Base-by-base conservation (phyloP, 1,284 basidiomycete genomes). In the Coniophora puteana region DNA sequence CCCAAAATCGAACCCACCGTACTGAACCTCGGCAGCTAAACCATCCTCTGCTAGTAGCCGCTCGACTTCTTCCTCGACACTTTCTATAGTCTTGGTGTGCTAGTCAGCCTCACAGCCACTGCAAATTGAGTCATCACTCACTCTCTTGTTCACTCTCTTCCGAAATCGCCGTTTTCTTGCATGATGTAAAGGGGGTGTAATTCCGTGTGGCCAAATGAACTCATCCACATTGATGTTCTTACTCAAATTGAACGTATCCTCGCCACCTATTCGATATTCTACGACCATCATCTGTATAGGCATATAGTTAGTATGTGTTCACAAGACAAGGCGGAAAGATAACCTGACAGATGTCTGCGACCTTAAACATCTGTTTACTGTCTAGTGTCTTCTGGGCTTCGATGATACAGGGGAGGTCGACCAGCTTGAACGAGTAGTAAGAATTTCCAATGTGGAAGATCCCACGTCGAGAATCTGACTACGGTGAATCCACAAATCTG, bases 371-470 rank as follows among this genome's bases (percentile, higher is more conserved):
- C 56, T 94, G 89, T 59, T 93, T 91, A 61, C 87, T 92, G 66
- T 99, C 95, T 38, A 96, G 67, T 1, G 94, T 96, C 72, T 98
- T 99, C 66, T 99, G 94, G 17, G 92, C 82, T 62, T 99, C 96
- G 47, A 96, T 78, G 42, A 99, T 83, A 61, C 89, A 89, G 1
- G 96, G 96, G 40, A 99, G 68, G 63, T 99, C 96, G 43, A 99
- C 96, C 8, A 99, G 78, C 65, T 98, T 98, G 17, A 96, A 82
- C 16, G 89, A 78, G 58, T 94, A 97, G 1, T 81, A 74, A 39
- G 75, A 81, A 48, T 83, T 82, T 16, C 87, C 89, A 22, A 95
- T 77, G 60, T 94, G 90, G 60, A 99, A 94, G 20, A 89, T 75
- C 3, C 91, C 96, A 52, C 96, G 70, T 36, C 96, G 78, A 38